Percentiles rank a stretch among this genome's conserved stretches.
Conservation (phyloP, 1,284 basidiomycete species). For the Papiliotrema flavescens region DNA sequence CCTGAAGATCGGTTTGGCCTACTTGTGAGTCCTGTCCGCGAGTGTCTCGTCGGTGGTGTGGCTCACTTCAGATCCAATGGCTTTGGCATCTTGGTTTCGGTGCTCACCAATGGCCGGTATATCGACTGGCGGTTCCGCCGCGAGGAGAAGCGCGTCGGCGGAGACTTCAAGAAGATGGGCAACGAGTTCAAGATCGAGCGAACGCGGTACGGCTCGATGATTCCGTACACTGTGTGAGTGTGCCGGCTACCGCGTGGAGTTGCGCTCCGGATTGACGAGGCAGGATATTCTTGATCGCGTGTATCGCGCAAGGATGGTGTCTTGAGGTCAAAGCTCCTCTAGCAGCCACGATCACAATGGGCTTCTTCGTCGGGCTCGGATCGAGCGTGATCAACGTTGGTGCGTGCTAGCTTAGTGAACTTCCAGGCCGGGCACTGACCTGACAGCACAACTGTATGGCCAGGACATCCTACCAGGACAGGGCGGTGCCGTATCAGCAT, state of each 20-base stretch:
- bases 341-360: constrained; percentile 33
- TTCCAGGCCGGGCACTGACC: not conserved
- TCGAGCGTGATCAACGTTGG: constrained; percentile 27
- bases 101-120: constrained; percentile 39
- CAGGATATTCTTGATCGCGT: constrained; percentile 22
- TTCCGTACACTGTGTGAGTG: constrained; percentile 31
- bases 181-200: constrained; percentile 38
- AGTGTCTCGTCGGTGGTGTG: not conserved
- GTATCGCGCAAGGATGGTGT: constrained; percentile 38
- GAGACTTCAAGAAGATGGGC: constrained; percentile 35
- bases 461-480: constrained; percentile 43
- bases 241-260: not conserved
- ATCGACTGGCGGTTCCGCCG: constrained; percentile 40
- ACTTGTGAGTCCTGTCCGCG: constrained; percentile 32
- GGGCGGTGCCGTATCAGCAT: constrained; percentile 45
- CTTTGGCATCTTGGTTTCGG: constrained; percentile 30
- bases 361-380: constrained; percentile 42
- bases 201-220: constrained; percentile 30
- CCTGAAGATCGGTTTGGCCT: constrained; percentile 47
- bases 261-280: not conserved
- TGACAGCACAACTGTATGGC: constrained; percentile 37
- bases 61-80: constrained; percentile 34
- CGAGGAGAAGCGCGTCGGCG: constrained; percentile 39
- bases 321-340: constrained; percentile 32
- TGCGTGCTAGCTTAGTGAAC: constrained; percentile 3